phyloP scores from a whole-genome alignment of 345 rosid species.

The Bruguiera parviflora region DNA sequence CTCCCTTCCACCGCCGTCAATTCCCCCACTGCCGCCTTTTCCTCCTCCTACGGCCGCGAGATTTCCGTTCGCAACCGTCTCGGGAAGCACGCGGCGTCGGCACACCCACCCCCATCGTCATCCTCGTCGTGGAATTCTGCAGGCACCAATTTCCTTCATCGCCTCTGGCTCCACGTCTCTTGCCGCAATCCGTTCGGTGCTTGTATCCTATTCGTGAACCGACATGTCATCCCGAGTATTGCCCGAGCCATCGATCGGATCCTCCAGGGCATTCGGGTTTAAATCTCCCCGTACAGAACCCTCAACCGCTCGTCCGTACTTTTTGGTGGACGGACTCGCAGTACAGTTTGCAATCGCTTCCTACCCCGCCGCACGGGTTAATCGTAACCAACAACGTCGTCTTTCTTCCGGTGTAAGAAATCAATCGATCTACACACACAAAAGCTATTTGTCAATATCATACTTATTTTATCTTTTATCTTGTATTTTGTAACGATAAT shows the following conservation, averaged over 20 bases:
- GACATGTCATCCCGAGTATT: slow-evolving; percentile 21
- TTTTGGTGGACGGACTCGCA: no score
- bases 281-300: neutral
- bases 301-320: no score
- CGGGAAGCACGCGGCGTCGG: slow-evolving; percentile 87
- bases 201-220: slow-evolving; percentile 39
- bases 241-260: slow-evolving; percentile 39
- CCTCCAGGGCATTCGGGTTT: slow-evolving; percentile 24
- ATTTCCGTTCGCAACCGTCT: slow-evolving; percentile 80
- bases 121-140: slow-evolving; percentile 48
- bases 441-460: no score
- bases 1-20: slow-evolving; percentile 48
- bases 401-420: no score
- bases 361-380: no score
- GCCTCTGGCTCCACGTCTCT: slow-evolving; percentile 46
- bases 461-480: no score
- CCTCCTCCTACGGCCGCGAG: slow-evolving; percentile 36
- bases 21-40: slow-evolving; percentile 42
- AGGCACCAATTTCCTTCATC: slow-evolving; percentile 37
- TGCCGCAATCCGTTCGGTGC: slow-evolving; percentile 31
- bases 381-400: no score
- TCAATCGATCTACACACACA: no score
- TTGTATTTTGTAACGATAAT: no score
- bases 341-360: no score
- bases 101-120: slow-evolving; percentile 70